Evolutionary conservation across 164 flowering plant species (phyloP).

Genomic region (Santalum album): DNA sequence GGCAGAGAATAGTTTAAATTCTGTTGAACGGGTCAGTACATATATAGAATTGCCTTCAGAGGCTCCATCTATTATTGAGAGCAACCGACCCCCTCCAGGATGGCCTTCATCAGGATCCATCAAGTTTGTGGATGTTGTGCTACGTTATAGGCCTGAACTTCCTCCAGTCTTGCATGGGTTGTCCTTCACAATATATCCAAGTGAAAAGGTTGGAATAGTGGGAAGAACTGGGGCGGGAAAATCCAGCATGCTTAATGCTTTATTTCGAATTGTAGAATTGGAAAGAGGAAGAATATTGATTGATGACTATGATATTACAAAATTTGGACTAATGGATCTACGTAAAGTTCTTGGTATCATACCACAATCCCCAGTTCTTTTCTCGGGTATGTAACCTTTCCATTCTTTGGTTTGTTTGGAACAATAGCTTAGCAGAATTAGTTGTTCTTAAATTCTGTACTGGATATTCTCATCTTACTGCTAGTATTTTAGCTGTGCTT

Average conservation of each 20-base stretch:
- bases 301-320: slow-evolving; percentile 68
- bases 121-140: slow-evolving; percentile 76
- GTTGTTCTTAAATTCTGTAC: no score
- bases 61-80: slow-evolving; percentile 69
- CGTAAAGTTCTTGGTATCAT: slow-evolving; percentile 94
- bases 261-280: slow-evolving; percentile 89
- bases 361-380: slow-evolving; percentile 94
- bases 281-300: slow-evolving; percentile 86
- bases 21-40: slow-evolving; percentile 83
- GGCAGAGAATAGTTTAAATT: slow-evolving; percentile 91
- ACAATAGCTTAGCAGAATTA: no score
- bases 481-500: no score
- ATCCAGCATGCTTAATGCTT: slow-evolving; percentile 95
- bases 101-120: slow-evolving; percentile 94
- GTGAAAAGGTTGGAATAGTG: slow-evolving; percentile 92
- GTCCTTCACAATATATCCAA: slow-evolving; percentile 62
- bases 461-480: no score
- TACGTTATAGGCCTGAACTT: slow-evolving; percentile 94
- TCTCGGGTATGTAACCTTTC: slow-evolving; percentile 63
- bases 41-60: slow-evolving; percentile 92
- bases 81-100: slow-evolving; percentile 87
- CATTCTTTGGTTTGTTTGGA: neutral
- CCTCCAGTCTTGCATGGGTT: slow-evolving; percentile 94
- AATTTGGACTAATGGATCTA: slow-evolving; percentile 77
- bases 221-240: slow-evolving; percentile 99